Base-by-base conservation (phyloP, 2,329 filamentous ascomycete species). In the Apiospora malaysiana region DNA sequence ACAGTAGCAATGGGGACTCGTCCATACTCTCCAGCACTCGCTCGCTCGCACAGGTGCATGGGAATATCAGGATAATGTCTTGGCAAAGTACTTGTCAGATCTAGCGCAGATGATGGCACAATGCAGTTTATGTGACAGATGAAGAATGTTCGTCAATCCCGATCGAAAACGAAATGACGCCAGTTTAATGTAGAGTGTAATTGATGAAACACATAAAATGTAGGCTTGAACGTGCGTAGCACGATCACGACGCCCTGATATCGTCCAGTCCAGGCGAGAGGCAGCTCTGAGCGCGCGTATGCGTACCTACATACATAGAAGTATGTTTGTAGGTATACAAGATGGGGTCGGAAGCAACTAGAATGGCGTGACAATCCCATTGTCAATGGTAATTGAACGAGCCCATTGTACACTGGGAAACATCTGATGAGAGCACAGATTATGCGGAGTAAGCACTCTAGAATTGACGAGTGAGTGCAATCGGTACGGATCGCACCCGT, bases 81-180 rank as follows among this genome's bases (percentile, higher is more conserved):
- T 40, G 56, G 56, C 56, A 63, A 32, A 14, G n/a, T 63, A 63
- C 56, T 40, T n/a, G 56, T 63, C 56, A 63, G 56, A 63, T 63
- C 32, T n/a, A 21, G 56, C 56, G 32, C n/a, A 40, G 56, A 63
- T 40, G 37, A 40, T n/a, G n/a, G 16, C 32, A 56, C 6, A 40
- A 14, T 63, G 12, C 18, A 9, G 40, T 4, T 12, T 40, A n/a
- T 63, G 56, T 63, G 56, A 63, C 18, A 63, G 56, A n/a, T 40
- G 40, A 21, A 63, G 32, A 63, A 18, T 45, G 27, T n/a, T 59
- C 27, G 51, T 59, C 51, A 59, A 59, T 32, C 51, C 21, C 51
- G 8, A 10, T 12, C 14, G 32, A 59, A 32, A 14, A 56, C 16
- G 18, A 21, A 59, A 59, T 37, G 51, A 59, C 16, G 56, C 21